Evolutionary conservation across 2,329 filamentous ascomycete species (phyloP), one percentile per base, ranked within the genome.

Genomic region (Aspergillus sp.): DNA sequence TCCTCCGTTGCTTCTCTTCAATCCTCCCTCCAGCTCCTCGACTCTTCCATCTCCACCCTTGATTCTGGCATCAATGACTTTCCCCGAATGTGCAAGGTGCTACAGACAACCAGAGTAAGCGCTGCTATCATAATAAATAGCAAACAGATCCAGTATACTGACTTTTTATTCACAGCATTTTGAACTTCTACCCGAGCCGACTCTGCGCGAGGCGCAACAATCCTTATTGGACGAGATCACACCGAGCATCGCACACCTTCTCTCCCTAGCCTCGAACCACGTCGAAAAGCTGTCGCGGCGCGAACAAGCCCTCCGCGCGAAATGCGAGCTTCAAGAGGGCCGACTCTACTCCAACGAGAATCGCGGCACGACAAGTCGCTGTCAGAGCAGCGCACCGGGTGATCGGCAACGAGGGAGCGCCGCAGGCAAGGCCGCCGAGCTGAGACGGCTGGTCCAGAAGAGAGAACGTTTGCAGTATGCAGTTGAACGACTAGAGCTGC

Each of bases 401-500:
- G 52, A 61, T 59, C 56, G 63, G 53, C 53, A 61, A 47, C 56
- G 51, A 55, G 57, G 54, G 43, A 63, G 56, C 32, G 61, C 55
- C 25, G 63, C 70, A 46, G 63, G 56, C 32, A 74, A 82, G 65
- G 79, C 83, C 52, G 77, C 81, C 53, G 83, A 82, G 63, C 76
- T 90, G 55, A 85, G 84, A 63, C 86, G 88, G 58, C 72, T 94
- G 52, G 78, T 84, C 53, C 89, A 91, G 77, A 88, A 91, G 73
- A 93, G 90, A 72, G 91, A 96, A 71, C 84, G 90, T 46, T 74
- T 96, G 62, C 86, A 89, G 68, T 96, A 95, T 76, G 88, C 89
- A 23, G 89, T 96, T 16, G 90, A 94, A 68, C 81, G 91, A 55
- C 72, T 97, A 59, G 89, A 94, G 76, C 68, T 96, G 64, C 90